Evolutionary conservation across 352 stramenopile species (phyloP), one percentile per base, ranked within the genome.

Genomic region (Pythium volutum): DNA sequence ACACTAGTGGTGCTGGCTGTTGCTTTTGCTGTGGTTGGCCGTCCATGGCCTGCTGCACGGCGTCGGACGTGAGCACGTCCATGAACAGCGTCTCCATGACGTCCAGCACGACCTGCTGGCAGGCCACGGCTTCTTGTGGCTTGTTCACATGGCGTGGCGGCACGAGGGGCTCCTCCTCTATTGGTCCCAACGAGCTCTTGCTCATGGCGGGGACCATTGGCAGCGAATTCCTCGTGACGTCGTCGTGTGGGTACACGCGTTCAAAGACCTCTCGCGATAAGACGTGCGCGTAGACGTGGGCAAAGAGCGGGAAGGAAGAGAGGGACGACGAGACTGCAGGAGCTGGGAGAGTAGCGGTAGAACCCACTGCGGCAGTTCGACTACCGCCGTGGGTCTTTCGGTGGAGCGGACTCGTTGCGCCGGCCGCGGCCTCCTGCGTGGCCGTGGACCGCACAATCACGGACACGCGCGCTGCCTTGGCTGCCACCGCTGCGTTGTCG

Each of bases 391-490:
- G 11, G 26, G 9, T 10, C 33, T 29, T 45, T 20, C 27, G 36
- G 38, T 49, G n/a, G 23, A 45, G 16, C 6, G 53, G 27, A 20
- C 25, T 46, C 38, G 51, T 25, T 9, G 34, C 36, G 4, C 33
- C 54, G 11, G 42, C 41, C 3, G 47, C 29, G 23, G 81, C 81
- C 34, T 86, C 73, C 39, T 88, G 80, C 4, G 80, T 83, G 20
- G 76, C 77, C 14, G 74, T 89, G 0, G 80, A 89, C 34, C 75
- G 73, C 45, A 71, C 76, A 47, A 89, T 81, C 10, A 89, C 78
- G 0, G 80, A 89, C 18, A 43, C 34, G 18, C 47, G 46, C 0
- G 55, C 10, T 27, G 53, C 48, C 31, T 45, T 70, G 52, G 14
- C 12, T 16, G 36, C 16, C 36, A 42, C 11, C 9, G 29, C 31